Conservation (phyloP, 164 flowering plant species). For the Vitis labrusca region DNA sequence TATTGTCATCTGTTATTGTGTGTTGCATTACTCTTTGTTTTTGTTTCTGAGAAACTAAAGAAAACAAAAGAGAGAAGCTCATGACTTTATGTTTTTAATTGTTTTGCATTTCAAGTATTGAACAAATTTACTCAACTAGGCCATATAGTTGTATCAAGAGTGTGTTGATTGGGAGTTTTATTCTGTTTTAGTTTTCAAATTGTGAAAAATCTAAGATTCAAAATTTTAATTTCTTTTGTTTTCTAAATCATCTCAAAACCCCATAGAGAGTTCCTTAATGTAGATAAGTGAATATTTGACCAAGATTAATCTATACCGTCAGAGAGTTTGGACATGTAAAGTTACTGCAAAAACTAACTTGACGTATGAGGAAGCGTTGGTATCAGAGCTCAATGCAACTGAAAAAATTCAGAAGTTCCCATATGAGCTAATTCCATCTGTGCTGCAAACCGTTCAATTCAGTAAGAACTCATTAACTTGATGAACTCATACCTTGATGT, state of each 20-base stretch:
- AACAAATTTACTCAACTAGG: background rate
- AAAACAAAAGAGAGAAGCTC: background rate
- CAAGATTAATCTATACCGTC: slow-evolving; percentile 75
- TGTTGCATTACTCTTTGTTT: background rate
- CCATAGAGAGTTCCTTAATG: slow-evolving; percentile 31
- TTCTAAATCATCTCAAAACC: background rate
- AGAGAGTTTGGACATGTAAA: slow-evolving; percentile 85
- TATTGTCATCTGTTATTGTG: background rate
- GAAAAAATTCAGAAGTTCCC: slow-evolving; percentile 81
- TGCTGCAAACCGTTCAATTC: slow-evolving; percentile 66
- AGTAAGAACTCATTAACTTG: slow-evolving; percentile 43
- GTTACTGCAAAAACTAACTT: slow-evolving; percentile 76
- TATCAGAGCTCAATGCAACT: slow-evolving; percentile 69
- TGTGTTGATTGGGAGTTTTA: background rate
- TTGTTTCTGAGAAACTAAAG: background rate
- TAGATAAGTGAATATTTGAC: slow-evolving; percentile 68
- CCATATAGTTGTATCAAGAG: background rate
- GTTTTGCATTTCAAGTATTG: background rate
- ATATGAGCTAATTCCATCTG: slow-evolving; percentile 61
- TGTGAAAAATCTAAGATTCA: background rate
- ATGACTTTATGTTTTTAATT: background rate
- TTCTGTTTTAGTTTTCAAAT: background rate
- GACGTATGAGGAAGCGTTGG: slow-evolving; percentile 96
- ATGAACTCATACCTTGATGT: background rate
- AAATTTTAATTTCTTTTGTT: background rate